Base-by-base conservation (phyloP, 257 asterid genomes). In the Verbascum thapsus region DNA sequence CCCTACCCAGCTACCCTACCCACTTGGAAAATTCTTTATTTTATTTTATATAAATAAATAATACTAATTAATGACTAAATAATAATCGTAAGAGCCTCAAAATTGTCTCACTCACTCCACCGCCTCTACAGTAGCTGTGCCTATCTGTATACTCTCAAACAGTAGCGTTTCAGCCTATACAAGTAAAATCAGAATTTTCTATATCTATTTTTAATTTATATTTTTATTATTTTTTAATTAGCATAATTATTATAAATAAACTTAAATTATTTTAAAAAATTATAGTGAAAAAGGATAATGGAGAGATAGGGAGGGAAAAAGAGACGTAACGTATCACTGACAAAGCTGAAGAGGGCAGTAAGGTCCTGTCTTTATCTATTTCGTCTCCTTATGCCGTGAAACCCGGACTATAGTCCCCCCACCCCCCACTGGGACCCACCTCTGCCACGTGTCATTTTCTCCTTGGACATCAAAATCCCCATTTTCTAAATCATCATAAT, bases 291-390 rank as follows among this genome's bases (percentile, higher is more conserved):
- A n/a, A n/a, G n/a, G n/a, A n/a, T n/a, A n/a, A n/a, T n/a, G n/a
- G n/a, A n/a, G n/a, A 19, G 26, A 1, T 23, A 57, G 43, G 30
- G 66, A 49, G 40, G 64, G 35, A 40, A 74, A 83, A 76, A 81
- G 73, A 81, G 95, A 85, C 76, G 95, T 85, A 83, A 85, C 96
- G 89, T 77, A 80, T 76, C 96, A 83, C 92, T 90, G 90, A 85
- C 88, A 85, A 57, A 0, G 23, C 63, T 38, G 78, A 42, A 73
- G 60, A 38, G 48, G 58, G 73, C 74, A 80, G 88, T 69, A 63
- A 75, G 69, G 95, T 86, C 81, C 39, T 26, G 95, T 90, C 94
- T 8, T 67, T 61, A 72, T 87, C 97, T 67, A 10, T 23, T 76
- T 87, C 90, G 96, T 78, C 87, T 80, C 88, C 81, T 78, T 83